Base-by-base conservation (phyloP, 306 rosid genomes). In the Urtica urens region DNA sequence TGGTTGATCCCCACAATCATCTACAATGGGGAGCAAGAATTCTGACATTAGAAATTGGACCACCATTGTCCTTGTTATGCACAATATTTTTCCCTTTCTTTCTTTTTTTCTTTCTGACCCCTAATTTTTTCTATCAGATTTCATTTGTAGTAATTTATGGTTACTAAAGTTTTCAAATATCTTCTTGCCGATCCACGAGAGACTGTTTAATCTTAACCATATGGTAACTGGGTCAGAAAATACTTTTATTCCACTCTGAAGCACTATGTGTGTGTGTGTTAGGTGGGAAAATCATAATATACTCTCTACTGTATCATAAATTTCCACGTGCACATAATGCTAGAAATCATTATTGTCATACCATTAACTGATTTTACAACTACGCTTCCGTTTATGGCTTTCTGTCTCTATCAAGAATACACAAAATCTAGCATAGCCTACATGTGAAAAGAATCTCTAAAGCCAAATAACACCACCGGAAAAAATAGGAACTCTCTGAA, bases 11-110 rank as follows among this genome's bases (percentile, higher is more conserved):
- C 33, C 49, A 49, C 56, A 38, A 2, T 40, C 64, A n/a, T 35
- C 27, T 19, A 38, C 41, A 38, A 27, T 29, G 65, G 65, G 52
- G 49, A 54, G 34, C 59, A 54, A 17, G 24, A 39, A 18, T n/a
- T 14, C 58, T 28, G 51, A 17, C 51, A 10, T 1, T 29, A 19
- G 8, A 10, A 44, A 17, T 33, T 50, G 58, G 58, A 60, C 66
- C 66, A 60, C 58, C 30, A 9, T 3, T 51, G 38, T 40, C 38
- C 59, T 27, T 24, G 48, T 27, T 34, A 39, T 39, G 47, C 38
- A 10, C 44, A 51, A 23, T 30, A 17, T 41, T 16, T 39, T 38
- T n/a, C n/a, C n/a, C n/a, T n/a, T n/a, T n/a, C n/a, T n/a, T n/a
- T n/a, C n/a, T n/a, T n/a, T n/a, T n/a, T n/a, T n/a, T n/a, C n/a